Conservation (phyloP, 108 stramenopile genomes). For the Nitzschia sp. region DNA sequence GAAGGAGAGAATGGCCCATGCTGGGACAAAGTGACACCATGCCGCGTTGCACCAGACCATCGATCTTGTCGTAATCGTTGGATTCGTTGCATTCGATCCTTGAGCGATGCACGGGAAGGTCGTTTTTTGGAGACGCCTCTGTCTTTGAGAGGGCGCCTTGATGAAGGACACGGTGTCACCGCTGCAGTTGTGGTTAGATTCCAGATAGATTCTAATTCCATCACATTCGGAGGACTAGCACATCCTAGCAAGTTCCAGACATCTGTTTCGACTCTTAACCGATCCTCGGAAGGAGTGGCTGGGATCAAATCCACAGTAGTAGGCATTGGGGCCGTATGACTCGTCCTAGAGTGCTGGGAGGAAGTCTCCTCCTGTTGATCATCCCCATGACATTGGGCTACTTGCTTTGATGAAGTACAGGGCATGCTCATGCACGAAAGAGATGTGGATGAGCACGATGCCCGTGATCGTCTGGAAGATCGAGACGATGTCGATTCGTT, state of each 20-base stretch:
- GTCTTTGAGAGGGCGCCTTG: neutral
- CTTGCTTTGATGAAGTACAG: slow-evolving; percentile 10
- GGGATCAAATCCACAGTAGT: neutral
- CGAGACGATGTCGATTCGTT: too few species aligned
- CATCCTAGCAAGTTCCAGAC: slow-evolving; percentile 35
- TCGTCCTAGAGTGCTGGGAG: neutral
- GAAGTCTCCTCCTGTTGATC: too few species aligned
- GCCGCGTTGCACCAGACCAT: slow-evolving; percentile 27
- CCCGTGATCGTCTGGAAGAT: too few species aligned
- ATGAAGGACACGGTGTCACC: neutral
- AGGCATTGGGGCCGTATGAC: neutral
- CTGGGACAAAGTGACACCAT: slow-evolving; percentile 30
- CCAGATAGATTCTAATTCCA: slow-evolving; percentile 37
- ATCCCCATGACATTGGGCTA: too few species aligned
- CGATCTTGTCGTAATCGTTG: slow-evolving; percentile 25
- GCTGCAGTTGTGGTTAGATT: neutral
- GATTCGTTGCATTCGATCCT: slow-evolving; percentile 29
- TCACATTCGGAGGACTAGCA: slow-evolving; percentile 8
- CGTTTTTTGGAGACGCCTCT: neutral
- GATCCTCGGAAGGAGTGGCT: neutral
- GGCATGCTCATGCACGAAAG: neutral
- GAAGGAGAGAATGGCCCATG: neutral
- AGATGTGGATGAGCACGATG: neutral
- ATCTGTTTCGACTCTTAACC: slow-evolving; percentile 10
- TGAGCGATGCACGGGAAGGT: slow-evolving; percentile 13